phyloP scores from a whole-genome alignment of 2,329 filamentous ascomycete species.

The Ophiostoma angusticollis region DNA sequence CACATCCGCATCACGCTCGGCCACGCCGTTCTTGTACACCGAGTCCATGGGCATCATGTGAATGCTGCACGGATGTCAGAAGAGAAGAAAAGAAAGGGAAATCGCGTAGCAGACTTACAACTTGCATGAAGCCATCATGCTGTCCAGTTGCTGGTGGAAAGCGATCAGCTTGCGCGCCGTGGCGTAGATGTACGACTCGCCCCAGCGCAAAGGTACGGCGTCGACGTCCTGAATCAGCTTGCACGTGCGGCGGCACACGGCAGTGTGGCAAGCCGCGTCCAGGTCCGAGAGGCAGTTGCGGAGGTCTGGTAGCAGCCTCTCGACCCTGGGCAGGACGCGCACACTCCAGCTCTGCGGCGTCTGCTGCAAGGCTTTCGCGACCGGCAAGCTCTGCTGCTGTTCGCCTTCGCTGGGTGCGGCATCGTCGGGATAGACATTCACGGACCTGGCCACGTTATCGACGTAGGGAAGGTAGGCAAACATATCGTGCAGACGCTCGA shows the following conservation, averaged over 20 bases:
- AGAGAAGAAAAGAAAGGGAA: background rate
- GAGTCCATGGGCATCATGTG: constrained; percentile 1
- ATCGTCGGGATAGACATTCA: constrained; percentile 2
- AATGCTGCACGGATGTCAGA: background rate
- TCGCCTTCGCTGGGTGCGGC: too few species aligned
- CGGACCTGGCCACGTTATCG: background rate
- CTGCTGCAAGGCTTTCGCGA: background rate
- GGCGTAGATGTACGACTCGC: background rate
- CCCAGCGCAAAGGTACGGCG: constrained; percentile 1
- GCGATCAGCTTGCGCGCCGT: background rate
- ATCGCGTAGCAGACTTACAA: background rate
- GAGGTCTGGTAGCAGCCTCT: background rate
- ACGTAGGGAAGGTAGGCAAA: background rate
- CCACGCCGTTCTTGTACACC: background rate
- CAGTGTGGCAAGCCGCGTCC: background rate
- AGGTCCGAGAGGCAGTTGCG: background rate
- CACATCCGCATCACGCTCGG: background rate
- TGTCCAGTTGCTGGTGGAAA: background rate
- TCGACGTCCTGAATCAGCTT: constrained; percentile 1
- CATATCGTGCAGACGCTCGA: constrained; percentile 5
- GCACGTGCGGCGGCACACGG: background rate
- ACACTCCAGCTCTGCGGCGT: constrained; percentile 1
- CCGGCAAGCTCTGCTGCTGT: too few species aligned
- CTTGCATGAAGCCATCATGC: constrained; percentile 5
- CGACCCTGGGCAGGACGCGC: constrained; percentile 3